A percentile compares a stretch with the other conserved stretches of the same genome.
phyloP scores from a whole-genome alignment of 805 yeast genomes.

The Candida andamanensis region DNA sequence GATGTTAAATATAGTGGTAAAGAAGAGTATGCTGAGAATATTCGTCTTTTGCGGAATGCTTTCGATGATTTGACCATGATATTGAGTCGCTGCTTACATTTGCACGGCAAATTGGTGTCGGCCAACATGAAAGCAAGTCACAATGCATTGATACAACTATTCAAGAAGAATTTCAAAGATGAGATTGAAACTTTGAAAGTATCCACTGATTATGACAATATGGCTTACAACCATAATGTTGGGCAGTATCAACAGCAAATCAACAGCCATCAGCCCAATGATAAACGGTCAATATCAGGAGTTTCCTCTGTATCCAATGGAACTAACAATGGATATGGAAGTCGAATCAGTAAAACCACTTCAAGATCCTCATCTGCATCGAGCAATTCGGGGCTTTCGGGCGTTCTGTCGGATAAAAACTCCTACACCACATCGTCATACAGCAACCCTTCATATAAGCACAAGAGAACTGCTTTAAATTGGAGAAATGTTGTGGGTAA shows the following conservation, averaged over 20 bases:
- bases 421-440: conserved; percentile 6
- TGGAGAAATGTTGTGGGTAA: conserved; percentile 27
- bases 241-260: conserved; percentile 12
- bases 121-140: conserved; percentile 56
- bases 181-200: conserved; percentile 50
- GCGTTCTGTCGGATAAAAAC: conserved; percentile 18
- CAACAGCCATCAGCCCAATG: conserved; percentile 7
- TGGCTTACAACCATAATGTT: conserved; percentile 20
- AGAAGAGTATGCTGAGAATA: conserved; percentile 24
- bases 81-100: conserved; percentile 57
- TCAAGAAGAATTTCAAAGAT: conserved; percentile 57
- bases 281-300: conserved; percentile 17
- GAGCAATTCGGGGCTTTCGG: conserved; percentile 24
- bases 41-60: conserved; percentile 41
- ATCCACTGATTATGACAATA: conserved; percentile 27
- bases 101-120: conserved; percentile 65
- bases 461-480: conserved; percentile 33
- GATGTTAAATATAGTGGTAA: conserved; percentile 31
- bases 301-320: conserved; percentile 14
- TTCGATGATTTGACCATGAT: conserved; percentile 67
- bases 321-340: conserved; percentile 16
- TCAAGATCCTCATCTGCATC: conserved; percentile 17
- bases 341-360: conserved; percentile 20
- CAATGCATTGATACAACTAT: conserved; percentile 58
- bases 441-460: conserved; percentile 2